phyloP scores from a whole-genome alignment of 495 filamentous ascomycete genomes.

The Pseudomonodictys pantanalensis region DNA sequence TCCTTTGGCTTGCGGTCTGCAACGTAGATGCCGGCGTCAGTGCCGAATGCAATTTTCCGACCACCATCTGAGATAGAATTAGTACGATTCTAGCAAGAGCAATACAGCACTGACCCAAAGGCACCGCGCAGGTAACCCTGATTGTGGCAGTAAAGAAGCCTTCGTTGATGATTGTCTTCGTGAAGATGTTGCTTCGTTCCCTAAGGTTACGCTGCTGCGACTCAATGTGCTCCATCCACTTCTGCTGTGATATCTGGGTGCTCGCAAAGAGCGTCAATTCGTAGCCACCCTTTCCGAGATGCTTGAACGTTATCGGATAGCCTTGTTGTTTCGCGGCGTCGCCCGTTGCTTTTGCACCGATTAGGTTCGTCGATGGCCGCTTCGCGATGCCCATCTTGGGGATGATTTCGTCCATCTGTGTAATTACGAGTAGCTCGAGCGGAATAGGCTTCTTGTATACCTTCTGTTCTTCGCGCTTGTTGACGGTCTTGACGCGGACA shows the following conservation, averaged over 20 bases:
- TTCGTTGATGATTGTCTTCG: constrained; percentile 78
- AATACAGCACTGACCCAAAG: constrained; percentile 58
- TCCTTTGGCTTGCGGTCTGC: constrained; percentile 88
- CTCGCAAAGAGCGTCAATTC: constrained; percentile 86
- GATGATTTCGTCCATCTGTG: constrained; percentile 93
- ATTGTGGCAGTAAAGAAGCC: constrained; percentile 79
- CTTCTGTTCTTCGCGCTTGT: constrained; percentile 90
- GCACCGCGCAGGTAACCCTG: constrained; percentile 88
- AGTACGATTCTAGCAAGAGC: constrained; percentile 30
- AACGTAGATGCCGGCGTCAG: constrained; percentile 88
- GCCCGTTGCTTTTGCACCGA: constrained; percentile 56
- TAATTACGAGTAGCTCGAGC: constrained; percentile 86
- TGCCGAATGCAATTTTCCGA: constrained; percentile 88
- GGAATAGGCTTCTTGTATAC: constrained; percentile 96
- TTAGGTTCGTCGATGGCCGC: constrained; percentile 81
- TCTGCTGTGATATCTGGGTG: constrained; percentile 74
- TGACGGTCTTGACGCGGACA: constrained; percentile 78
- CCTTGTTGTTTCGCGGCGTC: constrained; percentile 62
- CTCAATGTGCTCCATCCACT: constrained; percentile 96
- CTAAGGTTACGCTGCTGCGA: constrained; percentile 80
- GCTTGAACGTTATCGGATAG: constrained; percentile 95
- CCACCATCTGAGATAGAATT: constrained; percentile 70
- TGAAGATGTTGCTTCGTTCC: constrained; percentile 89
- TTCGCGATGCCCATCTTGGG: constrained; percentile 77
- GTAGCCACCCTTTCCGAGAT: constrained; percentile 95